Percentiles rank a stretch among this genome's conserved stretches.
phyloP scores from a whole-genome alignment of 768 basidiomycete genomes.

The Russula lepida region DNA sequence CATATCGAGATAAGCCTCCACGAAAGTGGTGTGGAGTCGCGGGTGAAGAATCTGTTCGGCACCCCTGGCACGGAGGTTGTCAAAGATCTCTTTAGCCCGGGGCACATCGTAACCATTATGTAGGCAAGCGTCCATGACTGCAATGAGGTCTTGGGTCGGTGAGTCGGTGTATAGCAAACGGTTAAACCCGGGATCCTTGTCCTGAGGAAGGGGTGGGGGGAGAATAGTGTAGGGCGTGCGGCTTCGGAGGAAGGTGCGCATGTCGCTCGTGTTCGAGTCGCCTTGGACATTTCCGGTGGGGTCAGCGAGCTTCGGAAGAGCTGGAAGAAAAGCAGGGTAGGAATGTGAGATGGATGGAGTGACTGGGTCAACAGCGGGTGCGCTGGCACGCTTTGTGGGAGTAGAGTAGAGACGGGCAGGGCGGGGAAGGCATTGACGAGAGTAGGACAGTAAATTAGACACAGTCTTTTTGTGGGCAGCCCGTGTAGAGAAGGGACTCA shows the following conservation, averaged over 20 bases:
- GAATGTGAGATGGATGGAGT: slow-evolving; percentile 31
- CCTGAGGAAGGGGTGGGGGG: slow-evolving; percentile 56
- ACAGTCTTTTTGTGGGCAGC: slow-evolving; percentile 24
- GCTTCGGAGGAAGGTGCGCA: slow-evolving; percentile 45
- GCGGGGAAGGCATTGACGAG: slow-evolving; percentile 58
- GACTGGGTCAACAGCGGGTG: slow-evolving; percentile 42
- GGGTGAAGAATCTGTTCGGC: slow-evolving; percentile 40
- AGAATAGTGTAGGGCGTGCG: slow-evolving; percentile 46
- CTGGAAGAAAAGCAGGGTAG: slow-evolving; percentile 34
- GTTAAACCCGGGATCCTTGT: slow-evolving; percentile 33
- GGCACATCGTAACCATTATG: slow-evolving; percentile 65
- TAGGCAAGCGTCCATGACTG: slow-evolving; percentile 79
- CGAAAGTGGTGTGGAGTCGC: slow-evolving; percentile 54
- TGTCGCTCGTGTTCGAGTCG: slow-evolving; percentile 27
- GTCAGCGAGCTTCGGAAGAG: slow-evolving; percentile 20
- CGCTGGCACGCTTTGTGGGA: slow-evolving; percentile 46
- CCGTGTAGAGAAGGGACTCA: slow-evolving; percentile 29
- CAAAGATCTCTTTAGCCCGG: slow-evolving; percentile 69
- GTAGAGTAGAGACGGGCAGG: slow-evolving; percentile 66
- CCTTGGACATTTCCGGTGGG: neutral
- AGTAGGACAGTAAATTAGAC: slow-evolving; percentile 46
- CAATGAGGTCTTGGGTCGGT: slow-evolving; percentile 55
- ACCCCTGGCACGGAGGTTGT: slow-evolving; percentile 41
- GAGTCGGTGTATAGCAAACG: slow-evolving; percentile 58
- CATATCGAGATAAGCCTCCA: slow-evolving; percentile 57